A percentile compares a stretch with the other conserved stretches of the same genome.
Conservation (phyloP, 2,329 filamentous ascomycete genomes). For the Cladosporium austrohemisphaericum region DNA sequence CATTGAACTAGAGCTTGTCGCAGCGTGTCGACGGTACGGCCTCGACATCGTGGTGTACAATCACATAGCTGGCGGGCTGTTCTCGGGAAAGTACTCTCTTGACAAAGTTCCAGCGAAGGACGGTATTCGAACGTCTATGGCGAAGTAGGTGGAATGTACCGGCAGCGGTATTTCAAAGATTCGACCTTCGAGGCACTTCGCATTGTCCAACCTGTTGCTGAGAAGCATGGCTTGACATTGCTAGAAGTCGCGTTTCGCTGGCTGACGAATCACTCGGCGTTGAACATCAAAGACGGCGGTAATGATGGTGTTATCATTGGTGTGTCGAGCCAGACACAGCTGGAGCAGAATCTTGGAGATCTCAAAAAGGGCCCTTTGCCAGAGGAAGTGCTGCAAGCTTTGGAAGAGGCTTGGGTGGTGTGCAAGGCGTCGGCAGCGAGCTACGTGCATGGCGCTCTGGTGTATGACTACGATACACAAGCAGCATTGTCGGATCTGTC, state of each 20-base stretch:
- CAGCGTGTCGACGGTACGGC: constrained; percentile 41
- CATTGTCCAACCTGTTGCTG: no score
- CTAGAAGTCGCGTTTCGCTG: constrained; percentile 46
- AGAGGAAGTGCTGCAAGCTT: constrained; percentile 36
- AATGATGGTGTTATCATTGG: constrained; percentile 41
- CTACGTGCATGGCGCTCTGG: no score
- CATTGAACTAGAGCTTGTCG: constrained; percentile 42
- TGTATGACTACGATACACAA: no score
- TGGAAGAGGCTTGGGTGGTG: constrained; percentile 37
- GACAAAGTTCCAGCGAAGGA: no score
- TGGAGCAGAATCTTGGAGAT: constrained; percentile 38
- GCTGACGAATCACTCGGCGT: constrained; percentile 42
- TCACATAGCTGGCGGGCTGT: constrained; percentile 45
- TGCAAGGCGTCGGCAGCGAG: no score
- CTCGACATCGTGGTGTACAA: constrained; percentile 42
- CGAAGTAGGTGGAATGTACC: constrained; percentile 35
- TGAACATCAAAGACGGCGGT: constrained; percentile 31
- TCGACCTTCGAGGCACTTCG: constrained; percentile 43
- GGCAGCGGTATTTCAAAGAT: constrained; percentile 41
- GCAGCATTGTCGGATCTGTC: no score
- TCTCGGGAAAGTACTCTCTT: constrained; percentile 40
- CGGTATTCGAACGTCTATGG: no score
- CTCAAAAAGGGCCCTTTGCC: constrained; percentile 40
- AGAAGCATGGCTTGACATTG: constrained; percentile 41
- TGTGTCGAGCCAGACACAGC: constrained; percentile 34